Conservation (phyloP, 2,329 filamentous ascomycete genomes). For the Ampelomyces quisqualis region DNA sequence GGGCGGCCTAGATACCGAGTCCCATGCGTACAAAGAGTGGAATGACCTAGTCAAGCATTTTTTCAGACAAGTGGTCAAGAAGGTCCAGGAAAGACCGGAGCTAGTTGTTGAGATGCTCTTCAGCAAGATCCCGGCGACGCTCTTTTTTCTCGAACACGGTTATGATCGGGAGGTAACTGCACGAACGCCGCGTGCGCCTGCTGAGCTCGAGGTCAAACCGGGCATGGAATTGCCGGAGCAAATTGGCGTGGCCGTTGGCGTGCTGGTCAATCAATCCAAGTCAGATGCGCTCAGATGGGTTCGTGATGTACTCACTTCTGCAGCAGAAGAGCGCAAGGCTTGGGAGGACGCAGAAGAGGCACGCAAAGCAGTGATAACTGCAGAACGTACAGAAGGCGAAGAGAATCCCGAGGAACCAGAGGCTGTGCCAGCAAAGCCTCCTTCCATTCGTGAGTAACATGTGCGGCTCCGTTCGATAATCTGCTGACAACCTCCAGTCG, state of each 20-base stretch:
- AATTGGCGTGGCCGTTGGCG: conserved; percentile 76
- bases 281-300: conserved; percentile 78
- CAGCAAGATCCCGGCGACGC: conserved; percentile 80
- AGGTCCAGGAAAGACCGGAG: conserved; percentile 80
- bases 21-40: conserved; percentile 79
- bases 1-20: conserved; percentile 67
- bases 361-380: conserved; percentile 48
- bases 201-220: conserved; percentile 79
- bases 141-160: conserved; percentile 87
- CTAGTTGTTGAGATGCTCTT: conserved; percentile 91
- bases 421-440: conserved; percentile 35
- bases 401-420: conserved; percentile 39
- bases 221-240: conserved; percentile 65
- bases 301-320: conserved; percentile 67
- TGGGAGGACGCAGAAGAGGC: conserved; percentile 75
- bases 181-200: conserved; percentile 67
- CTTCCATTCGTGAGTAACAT: conserved; percentile 47
- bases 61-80: conserved; percentile 76
- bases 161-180: conserved; percentile 75
- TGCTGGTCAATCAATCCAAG: conserved; percentile 77
- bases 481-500: conserved; percentile 20
- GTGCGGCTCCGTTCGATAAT: conserved; percentile 21
- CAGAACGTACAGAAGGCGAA: conserved; percentile 30
- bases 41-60: conserved; percentile 85
- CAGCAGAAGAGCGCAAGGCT: conserved; percentile 69